A percentile compares a stretch with the other conserved stretches of the same genome.
These are phyloP conservation scores for Penicillium angulare DNA, from an alignment of 495 filamentous ascomycete genomes.

Conservation along the genomic window DNA sequence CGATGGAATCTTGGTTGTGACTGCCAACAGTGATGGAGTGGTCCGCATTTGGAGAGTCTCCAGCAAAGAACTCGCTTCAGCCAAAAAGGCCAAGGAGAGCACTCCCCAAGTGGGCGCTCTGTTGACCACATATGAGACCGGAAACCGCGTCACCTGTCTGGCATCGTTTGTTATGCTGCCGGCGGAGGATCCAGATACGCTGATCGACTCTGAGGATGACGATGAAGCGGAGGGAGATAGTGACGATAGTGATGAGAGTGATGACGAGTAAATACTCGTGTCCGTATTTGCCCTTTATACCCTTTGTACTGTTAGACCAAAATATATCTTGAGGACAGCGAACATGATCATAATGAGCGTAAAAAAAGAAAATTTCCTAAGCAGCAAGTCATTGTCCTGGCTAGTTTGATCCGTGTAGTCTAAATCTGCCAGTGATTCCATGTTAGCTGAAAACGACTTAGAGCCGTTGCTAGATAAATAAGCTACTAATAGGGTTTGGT, in stretches of 20 bases:
- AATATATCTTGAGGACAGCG: constrained; percentile 5
- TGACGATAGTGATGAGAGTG: constrained; percentile 45
- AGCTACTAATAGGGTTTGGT: no score
- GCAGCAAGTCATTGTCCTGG: background rate
- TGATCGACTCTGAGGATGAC: constrained; percentile 35
- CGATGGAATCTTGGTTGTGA: constrained; percentile 58
- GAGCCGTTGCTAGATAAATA: no score
- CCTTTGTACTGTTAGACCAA: constrained; percentile 25
- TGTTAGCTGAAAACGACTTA: no score
- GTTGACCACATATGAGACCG: constrained; percentile 77
- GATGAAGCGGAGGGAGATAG: constrained; percentile 43
- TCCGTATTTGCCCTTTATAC: constrained; percentile 19
- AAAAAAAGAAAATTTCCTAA: background rate
- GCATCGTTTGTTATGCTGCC: constrained; percentile 76
- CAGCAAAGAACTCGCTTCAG: constrained; percentile 26
- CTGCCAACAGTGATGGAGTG: constrained; percentile 79
- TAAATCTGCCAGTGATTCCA: no score
- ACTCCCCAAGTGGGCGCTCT: constrained; percentile 63
- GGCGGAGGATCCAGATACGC: constrained; percentile 34
- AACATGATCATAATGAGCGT: background rate
- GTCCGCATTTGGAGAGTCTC: constrained; percentile 71
- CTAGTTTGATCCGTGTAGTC: no score
- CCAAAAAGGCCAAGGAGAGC: constrained; percentile 28
- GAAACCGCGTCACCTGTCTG: constrained; percentile 86
- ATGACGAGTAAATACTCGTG: constrained; percentile 32